Evolutionary conservation across 1,284 basidiomycete genomes (phyloP).

Genomic region (Naganishia cerealis): DNA sequence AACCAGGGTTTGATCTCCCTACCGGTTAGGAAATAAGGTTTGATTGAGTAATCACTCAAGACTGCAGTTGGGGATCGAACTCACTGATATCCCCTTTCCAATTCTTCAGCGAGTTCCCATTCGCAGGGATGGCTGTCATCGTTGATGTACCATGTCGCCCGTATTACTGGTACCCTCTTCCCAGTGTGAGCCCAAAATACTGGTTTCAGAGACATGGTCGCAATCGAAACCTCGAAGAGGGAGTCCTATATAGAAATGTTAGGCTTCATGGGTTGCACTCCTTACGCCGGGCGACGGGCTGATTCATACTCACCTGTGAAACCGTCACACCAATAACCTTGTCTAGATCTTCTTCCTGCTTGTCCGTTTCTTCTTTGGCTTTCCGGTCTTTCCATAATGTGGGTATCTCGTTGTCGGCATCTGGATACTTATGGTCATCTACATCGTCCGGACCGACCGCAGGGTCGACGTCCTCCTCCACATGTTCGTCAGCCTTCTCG

Average conservation of each 20-base stretch:
- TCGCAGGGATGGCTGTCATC: slow-evolving; percentile 57
- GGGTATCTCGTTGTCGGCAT: slow-evolving; percentile 39
- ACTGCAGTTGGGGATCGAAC: slow-evolving; percentile 21
- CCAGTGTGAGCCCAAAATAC: slow-evolving; percentile 60
- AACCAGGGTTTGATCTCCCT: slow-evolving; percentile 47
- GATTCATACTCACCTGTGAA: slow-evolving; percentile 45
- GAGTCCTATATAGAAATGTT: slow-evolving; percentile 47
- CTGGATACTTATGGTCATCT: slow-evolving; percentile 58
- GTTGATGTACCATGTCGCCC: slow-evolving; percentile 58
- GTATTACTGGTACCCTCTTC: slow-evolving; percentile 55
- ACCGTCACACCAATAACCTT: slow-evolving; percentile 51
- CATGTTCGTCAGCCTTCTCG: slow-evolving; percentile 27
- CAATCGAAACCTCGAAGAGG: slow-evolving; percentile 52
- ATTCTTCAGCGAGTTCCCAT: slow-evolving; percentile 56
- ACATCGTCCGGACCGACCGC: slow-evolving; percentile 11
- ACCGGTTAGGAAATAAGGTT: not conserved
- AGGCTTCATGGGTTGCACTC: not conserved
- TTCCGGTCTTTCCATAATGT: slow-evolving; percentile 35
- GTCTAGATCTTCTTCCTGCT: slow-evolving; percentile 47
- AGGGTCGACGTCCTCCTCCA: slow-evolving; percentile 13
- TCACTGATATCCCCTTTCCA: slow-evolving; percentile 57
- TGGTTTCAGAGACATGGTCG: slow-evolving; percentile 54
- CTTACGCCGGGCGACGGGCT: not conserved
- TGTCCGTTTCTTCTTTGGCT: slow-evolving; percentile 40
- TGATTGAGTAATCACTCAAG: not conserved